These are phyloP conservation scores for Penicillium arizonense DNA, from an alignment of 495 filamentous ascomycete genomes.

Conservation along the genomic window DNA sequence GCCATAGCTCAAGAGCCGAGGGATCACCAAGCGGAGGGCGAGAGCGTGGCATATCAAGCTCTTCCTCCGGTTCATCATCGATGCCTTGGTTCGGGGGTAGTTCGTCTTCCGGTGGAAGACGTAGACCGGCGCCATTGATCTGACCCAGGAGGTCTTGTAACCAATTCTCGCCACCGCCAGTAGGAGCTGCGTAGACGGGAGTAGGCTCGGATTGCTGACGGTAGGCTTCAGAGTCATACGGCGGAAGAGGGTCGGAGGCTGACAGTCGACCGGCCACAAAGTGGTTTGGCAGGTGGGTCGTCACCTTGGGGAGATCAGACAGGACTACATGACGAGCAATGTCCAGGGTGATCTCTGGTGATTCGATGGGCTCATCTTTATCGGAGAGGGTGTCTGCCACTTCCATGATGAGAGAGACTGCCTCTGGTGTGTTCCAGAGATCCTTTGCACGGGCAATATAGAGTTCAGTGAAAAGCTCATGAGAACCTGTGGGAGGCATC, in stretches of 20 bases:
- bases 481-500: conserved; percentile 61
- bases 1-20: conserved; percentile 36
- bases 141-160: conserved; percentile 42
- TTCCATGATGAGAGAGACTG: conserved; percentile 67
- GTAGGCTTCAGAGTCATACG: conserved; percentile 43
- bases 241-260: conserved; percentile 45
- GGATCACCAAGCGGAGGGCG: conserved; percentile 30
- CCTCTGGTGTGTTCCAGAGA: conserved; percentile 83
- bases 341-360: conserved; percentile 54
- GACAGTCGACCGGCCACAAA: conserved; percentile 44
- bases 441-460: conserved; percentile 81
- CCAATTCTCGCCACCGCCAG: conserved; percentile 37
- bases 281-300: conserved; percentile 39
- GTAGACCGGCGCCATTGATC: conserved; percentile 19
- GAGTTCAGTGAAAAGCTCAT: conserved; percentile 71
- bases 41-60: conserved; percentile 4
- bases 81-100: neutral
- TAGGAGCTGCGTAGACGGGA: conserved; percentile 37
- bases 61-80: conserved; percentile 10
- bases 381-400: conserved; percentile 57
- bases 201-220: conserved; percentile 39
- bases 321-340: conserved; percentile 79
- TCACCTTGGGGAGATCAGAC: conserved; percentile 61
- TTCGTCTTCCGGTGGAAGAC: neutral
- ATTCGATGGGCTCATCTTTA: conserved; percentile 35